A percentile compares a stretch with the other conserved stretches of the same genome.
phyloP scores from a whole-genome alignment of 2,329 filamentous ascomycete species.

The Cytospora piceicola region DNA sequence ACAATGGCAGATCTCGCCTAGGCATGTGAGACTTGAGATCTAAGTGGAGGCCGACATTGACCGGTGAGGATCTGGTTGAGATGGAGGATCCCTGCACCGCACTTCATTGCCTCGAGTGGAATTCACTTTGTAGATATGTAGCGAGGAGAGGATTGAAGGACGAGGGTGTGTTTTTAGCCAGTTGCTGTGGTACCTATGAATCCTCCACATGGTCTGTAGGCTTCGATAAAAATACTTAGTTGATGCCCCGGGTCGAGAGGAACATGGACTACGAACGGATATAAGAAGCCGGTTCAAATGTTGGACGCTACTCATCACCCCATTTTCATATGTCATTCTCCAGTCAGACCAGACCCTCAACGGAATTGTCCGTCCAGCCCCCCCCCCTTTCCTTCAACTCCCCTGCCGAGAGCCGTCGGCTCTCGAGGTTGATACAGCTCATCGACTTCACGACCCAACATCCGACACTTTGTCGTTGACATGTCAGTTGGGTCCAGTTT shows the following conservation, averaged over 20 bases:
- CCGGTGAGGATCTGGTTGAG: background rate
- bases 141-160: background rate
- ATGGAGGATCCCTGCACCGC: background rate
- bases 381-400: background rate
- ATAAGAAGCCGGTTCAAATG: background rate
- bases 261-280: background rate
- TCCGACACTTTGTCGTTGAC: background rate
- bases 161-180: background rate
- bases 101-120: background rate
- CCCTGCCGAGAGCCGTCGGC: background rate
- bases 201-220: background rate
- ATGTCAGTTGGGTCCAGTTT: background rate
- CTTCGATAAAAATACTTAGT: background rate
- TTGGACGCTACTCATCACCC: no score
- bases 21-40: background rate
- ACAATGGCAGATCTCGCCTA: conserved; percentile 1
- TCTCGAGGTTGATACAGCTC: background rate
- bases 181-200: background rate
- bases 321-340: no score
- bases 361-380: background rate
- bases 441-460: background rate
- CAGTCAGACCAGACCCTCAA: background rate
- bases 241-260: background rate
- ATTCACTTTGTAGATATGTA: background rate
- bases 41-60: conserved; percentile 1